These are phyloP conservation scores for Arabidopsis suecica DNA, from an alignment of 345 rosid species.

Conservation along the genomic window DNA sequence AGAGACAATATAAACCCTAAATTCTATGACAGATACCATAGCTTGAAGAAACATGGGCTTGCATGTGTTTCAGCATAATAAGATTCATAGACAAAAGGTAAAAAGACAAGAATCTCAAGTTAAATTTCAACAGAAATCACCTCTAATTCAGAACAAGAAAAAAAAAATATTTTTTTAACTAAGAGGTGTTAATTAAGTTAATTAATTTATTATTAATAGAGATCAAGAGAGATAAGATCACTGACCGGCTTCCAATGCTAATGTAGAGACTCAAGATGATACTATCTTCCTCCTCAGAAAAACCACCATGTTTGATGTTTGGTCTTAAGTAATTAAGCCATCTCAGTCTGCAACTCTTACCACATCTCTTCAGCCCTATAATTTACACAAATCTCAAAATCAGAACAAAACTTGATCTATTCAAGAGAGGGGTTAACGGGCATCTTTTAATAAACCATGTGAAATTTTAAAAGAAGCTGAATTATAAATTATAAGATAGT, in stretches of 20 bases:
- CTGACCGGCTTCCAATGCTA: slow-evolving; percentile 96
- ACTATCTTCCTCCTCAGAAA: slow-evolving; percentile 97
- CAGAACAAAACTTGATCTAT: slow-evolving; percentile 3
- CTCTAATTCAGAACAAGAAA: background rate
- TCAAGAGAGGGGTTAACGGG: background rate
- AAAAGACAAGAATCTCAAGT: slow-evolving; percentile 48
- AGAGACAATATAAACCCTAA: slow-evolving; percentile 48
- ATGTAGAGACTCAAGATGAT: slow-evolving; percentile 96
- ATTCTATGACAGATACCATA: slow-evolving; percentile 28
- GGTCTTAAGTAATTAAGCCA: slow-evolving; percentile 98
- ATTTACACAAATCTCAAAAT: slow-evolving; percentile 27
- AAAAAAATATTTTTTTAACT: background rate
- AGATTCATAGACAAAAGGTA: slow-evolving; percentile 52
- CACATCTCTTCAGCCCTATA: slow-evolving; percentile 92
- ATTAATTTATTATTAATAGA: background rate
- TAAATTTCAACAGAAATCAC: slow-evolving; percentile 7
- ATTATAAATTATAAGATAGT: background rate
- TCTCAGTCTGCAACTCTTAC: slow-evolving; percentile 96
- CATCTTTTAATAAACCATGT: background rate
- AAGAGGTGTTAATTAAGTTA: slow-evolving; percentile 7
- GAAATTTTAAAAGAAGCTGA: background rate
- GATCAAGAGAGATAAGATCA: slow-evolving; percentile 17
- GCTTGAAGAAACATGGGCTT: slow-evolving; percentile 18
- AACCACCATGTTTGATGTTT: slow-evolving; percentile 95
- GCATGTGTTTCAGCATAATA: slow-evolving; percentile 44